phyloP scores from a whole-genome alignment of 2,329 filamentous ascomycete species.

The Cephalotrichum gorgonifer region DNA sequence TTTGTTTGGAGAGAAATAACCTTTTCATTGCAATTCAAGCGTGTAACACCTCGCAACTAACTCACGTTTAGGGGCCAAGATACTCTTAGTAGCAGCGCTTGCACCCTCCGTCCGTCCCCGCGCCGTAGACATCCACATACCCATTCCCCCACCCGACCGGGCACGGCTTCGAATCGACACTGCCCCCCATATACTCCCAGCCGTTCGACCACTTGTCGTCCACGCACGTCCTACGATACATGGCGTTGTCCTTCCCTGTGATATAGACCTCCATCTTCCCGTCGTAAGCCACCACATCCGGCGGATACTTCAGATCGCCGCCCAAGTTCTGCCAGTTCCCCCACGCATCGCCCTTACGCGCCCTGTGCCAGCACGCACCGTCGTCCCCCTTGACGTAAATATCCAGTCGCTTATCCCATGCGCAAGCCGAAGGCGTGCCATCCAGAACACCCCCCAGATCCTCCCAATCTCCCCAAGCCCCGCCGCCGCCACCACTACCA shows the following conservation, averaged over 20 bases:
- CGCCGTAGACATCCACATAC: slow-evolving; percentile 12
- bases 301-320: slow-evolving; percentile 11
- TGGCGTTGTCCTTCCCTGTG: slow-evolving; percentile 8
- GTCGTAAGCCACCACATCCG: slow-evolving; percentile 11
- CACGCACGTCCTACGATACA: slow-evolving; percentile 11
- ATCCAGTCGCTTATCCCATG: slow-evolving; percentile 10
- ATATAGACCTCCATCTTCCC: slow-evolving; percentile 13
- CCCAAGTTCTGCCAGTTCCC: slow-evolving; percentile 12
- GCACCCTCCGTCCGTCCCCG: slow-evolving; percentile 8
- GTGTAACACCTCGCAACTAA: too few relatives aligned
- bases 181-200: slow-evolving; percentile 19
- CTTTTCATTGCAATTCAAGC: too few relatives aligned
- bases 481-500: background rate
- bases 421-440: slow-evolving; percentile 10
- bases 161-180: slow-evolving; percentile 12
- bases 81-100: slow-evolving; percentile 9
- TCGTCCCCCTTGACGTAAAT: slow-evolving; percentile 12
- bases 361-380: slow-evolving; percentile 14
- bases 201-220: slow-evolving; percentile 9
- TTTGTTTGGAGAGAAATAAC: too few relatives aligned
- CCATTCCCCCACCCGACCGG: slow-evolving; percentile 10
- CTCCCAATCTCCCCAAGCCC: slow-evolving; percentile 12
- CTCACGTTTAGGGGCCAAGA: background rate
- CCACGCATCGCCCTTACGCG: slow-evolving; percentile 10
- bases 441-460: slow-evolving; percentile 11